Base-by-base conservation (phyloP, 2,329 filamentous ascomycete species). In the Diaporthe batatas region DNA sequence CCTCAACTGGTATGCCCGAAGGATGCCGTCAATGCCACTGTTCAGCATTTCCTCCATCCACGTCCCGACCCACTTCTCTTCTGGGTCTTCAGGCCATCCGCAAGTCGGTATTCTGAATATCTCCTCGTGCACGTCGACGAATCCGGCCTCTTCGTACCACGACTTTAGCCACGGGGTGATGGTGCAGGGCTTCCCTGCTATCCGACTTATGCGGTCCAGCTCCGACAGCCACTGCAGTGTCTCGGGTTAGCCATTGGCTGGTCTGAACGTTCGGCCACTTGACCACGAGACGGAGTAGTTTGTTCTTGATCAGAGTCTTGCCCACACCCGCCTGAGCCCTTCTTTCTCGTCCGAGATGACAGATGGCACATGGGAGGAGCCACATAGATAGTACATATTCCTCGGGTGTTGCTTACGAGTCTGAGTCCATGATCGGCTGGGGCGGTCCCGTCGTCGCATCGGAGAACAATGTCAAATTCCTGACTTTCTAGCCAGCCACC, bases 401-500 rank as follows among this genome's bases (percentile, higher is more conserved):
- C n/a, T 25, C 32, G 18, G 39, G 29, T 39, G 32, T 67, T 67
- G 29, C 62, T 67, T 67, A 67, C 62, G 16, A 70, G 76, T 32
- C 79, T 77, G 8, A 88, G 75, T 0, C 84, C 78, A 21, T 80
- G 81, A 29, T 85, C 78, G 0, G 77, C 77, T 6, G 78, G 65
- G 64, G 89, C 79, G 7, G 83, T 86, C 29, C 76, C 83, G 73
- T 89, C 87, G 74, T 89, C 87, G 72, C 82, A 86, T 36, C 76
- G 73, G 34, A 84, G 75, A 2, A 74, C 72, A 62, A 81, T 79
- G 71, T 84, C 81, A 14, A 82, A 78, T 75, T 90, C 88, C 75
- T 89, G 87, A 2, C 85, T 86, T 77, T 90, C 88, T 57, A 89
- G 82, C 82, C 86, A 90, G 55, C 88, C 87, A 42, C 87, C 88